These are phyloP conservation scores for Boletales sp. DNA, from an alignment of 768 basidiomycete genomes.

Conservation along the genomic window DNA sequence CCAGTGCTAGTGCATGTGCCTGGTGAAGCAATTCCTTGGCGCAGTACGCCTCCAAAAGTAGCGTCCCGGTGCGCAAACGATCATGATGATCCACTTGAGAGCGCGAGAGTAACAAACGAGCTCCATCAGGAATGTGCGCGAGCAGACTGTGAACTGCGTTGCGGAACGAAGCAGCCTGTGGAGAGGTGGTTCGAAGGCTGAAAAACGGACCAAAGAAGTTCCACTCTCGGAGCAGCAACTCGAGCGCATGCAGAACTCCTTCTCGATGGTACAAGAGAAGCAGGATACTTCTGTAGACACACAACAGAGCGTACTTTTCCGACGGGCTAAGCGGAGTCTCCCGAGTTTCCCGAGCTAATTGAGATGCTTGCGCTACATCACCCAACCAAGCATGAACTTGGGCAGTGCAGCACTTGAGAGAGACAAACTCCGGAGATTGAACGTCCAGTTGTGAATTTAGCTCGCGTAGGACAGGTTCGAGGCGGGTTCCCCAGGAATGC, in stretches of 20 bases:
- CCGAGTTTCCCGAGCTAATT: slow-evolving; percentile 24
- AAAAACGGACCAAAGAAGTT: slow-evolving; percentile 25
- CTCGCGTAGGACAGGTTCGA: slow-evolving; percentile 32
- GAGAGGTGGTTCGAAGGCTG: background rate
- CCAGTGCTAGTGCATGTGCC: slow-evolving; percentile 38
- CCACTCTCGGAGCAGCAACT: slow-evolving; percentile 42
- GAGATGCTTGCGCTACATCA: slow-evolving; percentile 33
- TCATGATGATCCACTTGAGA: slow-evolving; percentile 24
- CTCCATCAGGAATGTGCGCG: slow-evolving; percentile 32
- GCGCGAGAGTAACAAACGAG: slow-evolving; percentile 18
- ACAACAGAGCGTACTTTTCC: slow-evolving; percentile 20
- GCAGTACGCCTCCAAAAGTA: slow-evolving; percentile 43
- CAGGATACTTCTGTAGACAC: slow-evolving; percentile 38
- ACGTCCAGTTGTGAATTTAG: slow-evolving; percentile 22
- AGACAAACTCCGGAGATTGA: slow-evolving; percentile 15
- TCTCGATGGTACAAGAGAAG: slow-evolving; percentile 33
- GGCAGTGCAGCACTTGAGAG: slow-evolving; percentile 28
- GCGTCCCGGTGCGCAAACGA: slow-evolving; percentile 31
- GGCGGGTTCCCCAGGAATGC: slow-evolving; percentile 35
- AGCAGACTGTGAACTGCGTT: slow-evolving; percentile 24
- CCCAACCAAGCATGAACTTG: slow-evolving; percentile 36
- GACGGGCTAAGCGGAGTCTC: slow-evolving; percentile 15
- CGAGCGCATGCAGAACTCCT: slow-evolving; percentile 33
- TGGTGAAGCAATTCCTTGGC: slow-evolving; percentile 29
- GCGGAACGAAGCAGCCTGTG: slow-evolving; percentile 27